These are phyloP conservation scores for Mycena vitilis DNA, from an alignment of 768 basidiomycete species.

Conservation along the genomic window DNA sequence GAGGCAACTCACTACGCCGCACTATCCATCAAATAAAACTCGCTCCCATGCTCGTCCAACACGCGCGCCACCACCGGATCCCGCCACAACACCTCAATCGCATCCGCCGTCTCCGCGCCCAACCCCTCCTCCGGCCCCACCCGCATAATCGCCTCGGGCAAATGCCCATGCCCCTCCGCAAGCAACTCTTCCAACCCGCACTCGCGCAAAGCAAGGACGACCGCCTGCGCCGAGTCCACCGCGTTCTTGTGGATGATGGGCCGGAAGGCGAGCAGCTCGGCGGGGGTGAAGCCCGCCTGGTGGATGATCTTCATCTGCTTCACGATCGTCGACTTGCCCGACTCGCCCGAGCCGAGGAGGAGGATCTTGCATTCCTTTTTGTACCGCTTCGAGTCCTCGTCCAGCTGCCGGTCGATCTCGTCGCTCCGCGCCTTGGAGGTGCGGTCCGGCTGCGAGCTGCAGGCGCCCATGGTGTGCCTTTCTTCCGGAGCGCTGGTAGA, in stretches of 20 bases:
- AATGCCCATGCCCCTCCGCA: background rate
- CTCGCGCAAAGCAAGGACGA: background rate
- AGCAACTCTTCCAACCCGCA: background rate
- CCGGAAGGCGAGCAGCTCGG: slow-evolving; percentile 72
- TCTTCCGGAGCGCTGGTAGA: too few species aligned
- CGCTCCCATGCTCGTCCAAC: slow-evolving; percentile 52
- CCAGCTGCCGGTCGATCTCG: slow-evolving; percentile 69
- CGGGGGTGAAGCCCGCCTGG: slow-evolving; percentile 67
- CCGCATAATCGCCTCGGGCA: background rate
- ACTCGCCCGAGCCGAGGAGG: slow-evolving; percentile 70
- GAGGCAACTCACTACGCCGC: slow-evolving; percentile 80
- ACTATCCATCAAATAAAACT: slow-evolving; percentile 86
- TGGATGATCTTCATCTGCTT: slow-evolving; percentile 85
- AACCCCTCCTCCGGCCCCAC: slow-evolving; percentile 55
- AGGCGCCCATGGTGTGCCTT: slow-evolving; percentile 32
- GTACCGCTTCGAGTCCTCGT: slow-evolving; percentile 62
- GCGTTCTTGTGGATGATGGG: slow-evolving; percentile 74
- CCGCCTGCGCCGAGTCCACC: slow-evolving; percentile 1
- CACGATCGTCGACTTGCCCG: slow-evolving; percentile 76
- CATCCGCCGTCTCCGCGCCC: slow-evolving; percentile 67
- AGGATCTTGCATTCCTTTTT: slow-evolving; percentile 75
- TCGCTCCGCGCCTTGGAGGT: slow-evolving; percentile 42
- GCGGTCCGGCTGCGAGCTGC: slow-evolving; percentile 27
- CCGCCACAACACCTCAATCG: slow-evolving; percentile 64
- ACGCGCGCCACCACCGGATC: slow-evolving; percentile 54